Conservation (phyloP, 2,329 filamentous ascomycete genomes). For the Scedosporium minutisporum region DNA sequence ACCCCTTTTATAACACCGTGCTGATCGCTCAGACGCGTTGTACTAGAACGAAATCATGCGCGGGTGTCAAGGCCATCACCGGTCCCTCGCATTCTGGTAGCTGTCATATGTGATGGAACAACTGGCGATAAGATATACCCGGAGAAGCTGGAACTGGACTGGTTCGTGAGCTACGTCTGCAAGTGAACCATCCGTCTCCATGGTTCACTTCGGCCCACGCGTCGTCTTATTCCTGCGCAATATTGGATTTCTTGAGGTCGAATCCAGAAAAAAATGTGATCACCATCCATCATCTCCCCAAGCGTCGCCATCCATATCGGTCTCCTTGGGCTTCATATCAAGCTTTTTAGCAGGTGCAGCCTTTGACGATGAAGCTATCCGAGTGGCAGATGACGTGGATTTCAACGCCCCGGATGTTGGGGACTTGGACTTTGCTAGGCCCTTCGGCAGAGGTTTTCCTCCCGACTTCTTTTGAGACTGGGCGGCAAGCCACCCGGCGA, state of each 20-base stretch:
- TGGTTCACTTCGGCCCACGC: neutral
- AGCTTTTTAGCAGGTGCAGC: conserved; percentile 50
- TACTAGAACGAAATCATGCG: too few relatives aligned
- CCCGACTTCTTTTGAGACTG: conserved; percentile 66
- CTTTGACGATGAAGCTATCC: conserved; percentile 27
- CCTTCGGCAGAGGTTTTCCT: conserved; percentile 69
- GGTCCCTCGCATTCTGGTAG: neutral
- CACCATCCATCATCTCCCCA: conserved; percentile 59
- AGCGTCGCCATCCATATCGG: conserved; percentile 49
- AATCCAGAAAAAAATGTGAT: neutral
- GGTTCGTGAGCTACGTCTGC: neutral
- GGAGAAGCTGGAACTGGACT: neutral
- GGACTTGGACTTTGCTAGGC: conserved; percentile 43
- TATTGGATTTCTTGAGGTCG: too few relatives aligned
- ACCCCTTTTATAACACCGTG: too few relatives aligned
- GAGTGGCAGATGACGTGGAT: conserved; percentile 22
- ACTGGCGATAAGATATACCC: neutral
- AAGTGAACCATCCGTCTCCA: neutral
- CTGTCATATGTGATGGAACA: neutral
- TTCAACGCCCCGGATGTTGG: conserved; percentile 22
- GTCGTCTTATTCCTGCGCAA: neutral
- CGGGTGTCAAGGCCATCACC: neutral
- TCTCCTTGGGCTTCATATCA: conserved; percentile 54
- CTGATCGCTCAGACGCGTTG: too few relatives aligned
- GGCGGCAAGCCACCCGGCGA: conserved; percentile 87